Base-by-base conservation (phyloP, 1,284 basidiomycete species). In the Puccinia polysora region DNA sequence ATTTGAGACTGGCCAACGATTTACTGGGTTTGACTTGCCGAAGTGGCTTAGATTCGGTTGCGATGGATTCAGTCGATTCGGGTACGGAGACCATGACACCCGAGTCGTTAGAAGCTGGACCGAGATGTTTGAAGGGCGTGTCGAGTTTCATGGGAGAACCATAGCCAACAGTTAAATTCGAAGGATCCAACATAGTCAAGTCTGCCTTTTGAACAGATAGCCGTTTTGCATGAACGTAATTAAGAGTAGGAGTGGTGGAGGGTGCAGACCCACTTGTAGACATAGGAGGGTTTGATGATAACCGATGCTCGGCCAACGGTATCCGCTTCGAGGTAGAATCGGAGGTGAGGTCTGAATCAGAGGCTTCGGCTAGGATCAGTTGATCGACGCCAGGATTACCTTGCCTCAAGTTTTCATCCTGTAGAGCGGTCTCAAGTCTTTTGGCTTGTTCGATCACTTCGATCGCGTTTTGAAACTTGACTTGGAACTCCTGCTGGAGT, bases 101-200 rank as follows among this genome's bases (percentile, higher is more conserved):
- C 23, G 68, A 34, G 18, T 55, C 50, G 34, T 2, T 50, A 32
- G 56, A 8, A 4, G 60, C 18, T 20, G 32, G 4, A 4, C 38
- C 65, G 45, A 69, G 56, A 38, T 69, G 67, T 60, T 69, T 69
- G 45, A 69, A 71, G 28, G 68, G 68, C 14, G 68, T 71, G 49
- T 71, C 68, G 55, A 71, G 68, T 71, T 71, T 62, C 68, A 71
- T 71, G 18, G 68, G 68, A 52, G 68, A 71, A 36, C 68, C 68
- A 71, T 53, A 62, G 23, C 59, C 59, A 36, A 52, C 56, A 38
- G 68, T 62, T 53, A 68, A 58, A 56, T 68, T 68, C 53, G 52
- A 68, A 45, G 65, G 36, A 38, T 68, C 53, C 10, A 65, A 25
- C 68, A 71, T 71, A 5, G 68, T 71, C 20, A 45, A 49, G 38